Evolutionary conservation across 169 alveolate species (phyloP).

Genomic region (Blepharisma undulans): DNA sequence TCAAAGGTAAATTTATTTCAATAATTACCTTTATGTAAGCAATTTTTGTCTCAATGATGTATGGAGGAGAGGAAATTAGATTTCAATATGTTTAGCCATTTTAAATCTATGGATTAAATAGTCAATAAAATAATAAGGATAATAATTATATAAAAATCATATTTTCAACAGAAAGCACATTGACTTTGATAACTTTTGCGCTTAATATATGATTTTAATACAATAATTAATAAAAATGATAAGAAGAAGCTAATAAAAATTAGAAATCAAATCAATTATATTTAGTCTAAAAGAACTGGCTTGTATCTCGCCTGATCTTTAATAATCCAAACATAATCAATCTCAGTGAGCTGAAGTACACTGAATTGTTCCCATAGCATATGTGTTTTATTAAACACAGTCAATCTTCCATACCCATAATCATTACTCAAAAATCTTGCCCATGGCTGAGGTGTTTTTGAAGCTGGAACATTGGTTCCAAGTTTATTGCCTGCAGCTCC

Average conservation of each 20-base stretch:
- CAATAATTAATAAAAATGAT: too few relatives aligned
- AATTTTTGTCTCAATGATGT: neutral
- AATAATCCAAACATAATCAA: constrained; percentile 35
- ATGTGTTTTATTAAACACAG: constrained; percentile 12
- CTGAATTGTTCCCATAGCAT: constrained; percentile 29
- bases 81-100: neutral
- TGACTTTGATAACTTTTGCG: too few relatives aligned
- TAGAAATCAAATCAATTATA: neutral
- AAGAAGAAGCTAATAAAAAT: too few relatives aligned
- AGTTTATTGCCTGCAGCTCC: constrained; percentile 34
- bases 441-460: constrained; percentile 29
- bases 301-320: constrained; percentile 11
- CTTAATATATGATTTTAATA: too few relatives aligned
- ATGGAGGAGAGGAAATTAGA: neutral
- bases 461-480: constrained; percentile 8
- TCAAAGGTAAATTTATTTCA: neutral
- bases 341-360: neutral
- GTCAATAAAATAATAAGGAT: neutral
- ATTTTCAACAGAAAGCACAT: too few relatives aligned
- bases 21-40: neutral
- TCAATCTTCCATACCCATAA: constrained; percentile 38
- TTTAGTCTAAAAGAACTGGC: neutral
- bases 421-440: neutral
- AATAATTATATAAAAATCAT: too few relatives aligned
- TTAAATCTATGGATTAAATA: too few relatives aligned